Evolutionary conservation across 345 rosid genomes (phyloP), one percentile per base, ranked within the genome.

Genomic region (Triadica sebifera): DNA sequence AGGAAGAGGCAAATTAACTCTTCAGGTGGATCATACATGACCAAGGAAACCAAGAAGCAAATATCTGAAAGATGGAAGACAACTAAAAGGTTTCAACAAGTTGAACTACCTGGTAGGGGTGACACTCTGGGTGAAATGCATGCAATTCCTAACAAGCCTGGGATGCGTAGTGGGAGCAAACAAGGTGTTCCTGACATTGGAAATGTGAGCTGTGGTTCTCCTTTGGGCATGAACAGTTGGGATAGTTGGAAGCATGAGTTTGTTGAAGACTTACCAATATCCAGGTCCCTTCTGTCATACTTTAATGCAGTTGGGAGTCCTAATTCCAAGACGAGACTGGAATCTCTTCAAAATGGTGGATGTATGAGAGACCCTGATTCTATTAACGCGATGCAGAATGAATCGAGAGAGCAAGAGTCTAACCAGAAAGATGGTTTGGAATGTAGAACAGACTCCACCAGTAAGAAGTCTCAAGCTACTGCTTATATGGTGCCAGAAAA

Each of bases 1-100:
- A 16, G 70, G 84, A 79, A 82, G 77, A 84, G 81, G 76, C 73
- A 65, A 34, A 47, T 19, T 69, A 8, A 37, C 67, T 24, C 20
- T 70, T 67, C 75, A 11, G 74, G 56, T 65, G 68, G 58, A 66
- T 66, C 75, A 68, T 50, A 45, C 69, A 66, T 69, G 69, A 61
- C 75, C 34, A 22, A 56, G 76, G 82, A 78, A 72, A 82, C 75
- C 2, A 80, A 68, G 75, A 76, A 77, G 50, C 77, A 79, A 43
- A 78, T 72, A 37, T 78, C 63, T n/a, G 80, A 80, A 76, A 80
- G 81, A 78, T 72, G 80, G 80, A 82, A 66, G 68, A 75, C 46
- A 22, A 64, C 70, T 6, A 78, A 80, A 78, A 81, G 69, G 76
- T 67, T 71, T 61, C 78, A 68, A 71, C 78, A 79, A 57, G 71